phyloP scores from a whole-genome alignment of 177 flowering plant genomes.

The Vitis hybrid region DNA sequence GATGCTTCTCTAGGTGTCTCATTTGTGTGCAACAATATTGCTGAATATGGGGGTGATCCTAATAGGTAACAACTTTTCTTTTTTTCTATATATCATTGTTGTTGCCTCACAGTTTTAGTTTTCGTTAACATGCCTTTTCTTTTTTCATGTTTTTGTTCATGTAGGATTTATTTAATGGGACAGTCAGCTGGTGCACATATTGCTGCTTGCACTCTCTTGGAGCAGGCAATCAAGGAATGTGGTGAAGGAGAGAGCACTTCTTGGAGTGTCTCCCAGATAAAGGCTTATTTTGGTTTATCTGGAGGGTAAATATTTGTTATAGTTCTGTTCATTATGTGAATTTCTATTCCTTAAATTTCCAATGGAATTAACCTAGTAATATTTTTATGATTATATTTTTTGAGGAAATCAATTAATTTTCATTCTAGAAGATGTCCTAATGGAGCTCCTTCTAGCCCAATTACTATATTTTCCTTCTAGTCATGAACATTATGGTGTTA shows the following conservation, averaged over 20 bases:
- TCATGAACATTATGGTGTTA: too few relatives aligned
- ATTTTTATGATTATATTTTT: too few relatives aligned
- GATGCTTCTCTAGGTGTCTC: slow-evolving; percentile 87
- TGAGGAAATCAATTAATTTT: too few relatives aligned
- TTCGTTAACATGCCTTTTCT: background rate
- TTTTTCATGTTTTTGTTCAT: background rate
- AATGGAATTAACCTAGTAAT: too few relatives aligned
- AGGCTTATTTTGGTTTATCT: slow-evolving; percentile 92
- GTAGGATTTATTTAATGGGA: slow-evolving; percentile 87
- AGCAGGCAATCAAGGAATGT: slow-evolving; percentile 81
- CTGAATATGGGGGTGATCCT: slow-evolving; percentile 95
- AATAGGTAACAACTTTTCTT: slow-evolving; percentile 50
- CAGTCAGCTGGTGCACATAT: slow-evolving; percentile 99
- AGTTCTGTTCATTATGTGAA: background rate
- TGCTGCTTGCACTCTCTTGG: slow-evolving; percentile 81
- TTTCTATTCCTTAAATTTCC: background rate
- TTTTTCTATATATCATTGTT: background rate
- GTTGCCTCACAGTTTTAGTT: too few relatives aligned
- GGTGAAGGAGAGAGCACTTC: slow-evolving; percentile 43
- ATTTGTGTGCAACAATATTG: slow-evolving; percentile 77
- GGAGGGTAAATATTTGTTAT: slow-evolving; percentile 67
- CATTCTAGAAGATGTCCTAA: too few relatives aligned
- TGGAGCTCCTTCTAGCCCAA: too few relatives aligned
- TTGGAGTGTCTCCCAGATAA: slow-evolving; percentile 88
- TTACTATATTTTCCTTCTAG: too few relatives aligned